phyloP scores from a whole-genome alignment of 441 rosid species.

The Adansonia gregorii region DNA sequence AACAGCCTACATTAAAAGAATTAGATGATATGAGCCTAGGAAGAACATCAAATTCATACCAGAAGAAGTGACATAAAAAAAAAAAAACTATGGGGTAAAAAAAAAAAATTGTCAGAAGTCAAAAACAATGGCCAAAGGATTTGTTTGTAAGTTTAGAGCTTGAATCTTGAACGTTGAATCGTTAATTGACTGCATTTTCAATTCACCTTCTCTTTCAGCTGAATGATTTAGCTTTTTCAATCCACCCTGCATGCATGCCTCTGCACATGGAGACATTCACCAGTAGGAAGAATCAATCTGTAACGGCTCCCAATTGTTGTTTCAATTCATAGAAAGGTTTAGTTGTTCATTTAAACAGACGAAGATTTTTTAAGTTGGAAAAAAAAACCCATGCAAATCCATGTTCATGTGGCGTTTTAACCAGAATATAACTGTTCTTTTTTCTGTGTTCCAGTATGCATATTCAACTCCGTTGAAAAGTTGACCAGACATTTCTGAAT shows the following conservation, averaged over 20 bases:
- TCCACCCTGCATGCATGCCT: background rate
- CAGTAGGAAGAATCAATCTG: background rate
- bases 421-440: background rate
- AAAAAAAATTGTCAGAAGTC: too few species aligned
- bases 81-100: too few species aligned
- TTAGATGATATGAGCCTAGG: background rate
- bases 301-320: background rate
- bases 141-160: too few species aligned
- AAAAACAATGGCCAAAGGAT: too few species aligned
- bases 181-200: background rate
- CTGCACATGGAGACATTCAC: background rate
- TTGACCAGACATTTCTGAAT: background rate
- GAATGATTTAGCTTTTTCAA: background rate
- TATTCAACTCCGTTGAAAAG: background rate
- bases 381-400: background rate
- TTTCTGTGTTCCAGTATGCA: background rate
- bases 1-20: constrained; percentile 44
- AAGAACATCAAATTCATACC: background rate
- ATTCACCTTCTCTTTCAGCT: background rate
- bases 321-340: background rate
- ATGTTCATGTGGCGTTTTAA: background rate
- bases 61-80: background rate
- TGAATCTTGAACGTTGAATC: too few species aligned
- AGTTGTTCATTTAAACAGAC: too few species aligned
- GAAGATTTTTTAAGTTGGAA: background rate